A percentile compares a stretch with the other conserved stretches of the same genome.
Evolutionary conservation across 768 basidiomycete genomes (phyloP).

Genomic region (Amanita pseudoporphyria): DNA sequence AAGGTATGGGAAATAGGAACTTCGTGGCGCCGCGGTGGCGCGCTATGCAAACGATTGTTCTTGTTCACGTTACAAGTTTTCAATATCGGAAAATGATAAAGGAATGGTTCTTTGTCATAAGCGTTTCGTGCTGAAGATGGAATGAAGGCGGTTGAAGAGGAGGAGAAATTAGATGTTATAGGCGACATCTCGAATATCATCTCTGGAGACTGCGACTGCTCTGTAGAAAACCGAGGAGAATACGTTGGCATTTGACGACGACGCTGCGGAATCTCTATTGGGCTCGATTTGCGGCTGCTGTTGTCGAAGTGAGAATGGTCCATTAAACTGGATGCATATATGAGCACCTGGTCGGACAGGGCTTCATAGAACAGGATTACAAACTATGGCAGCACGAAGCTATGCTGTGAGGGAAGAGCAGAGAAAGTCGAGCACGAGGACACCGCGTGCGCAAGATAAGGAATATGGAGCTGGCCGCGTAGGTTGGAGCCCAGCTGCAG

Average conservation of each 20-base stretch:
- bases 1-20: slow-evolving; percentile 9
- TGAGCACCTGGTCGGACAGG: slow-evolving; percentile 7
- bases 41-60: not conserved
- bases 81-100: slow-evolving; percentile 29
- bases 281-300: slow-evolving; percentile 23
- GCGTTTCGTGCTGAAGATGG: slow-evolving; percentile 13
- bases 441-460: not conserved
- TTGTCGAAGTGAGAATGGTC: slow-evolving; percentile 11
- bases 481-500: not conserved
- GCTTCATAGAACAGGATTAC: slow-evolving; percentile 4
- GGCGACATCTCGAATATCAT: slow-evolving; percentile 50
- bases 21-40: slow-evolving; percentile 7
- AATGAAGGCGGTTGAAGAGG: slow-evolving; percentile 13
- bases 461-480: not conserved
- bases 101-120: slow-evolving; percentile 24
- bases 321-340: slow-evolving; percentile 4
- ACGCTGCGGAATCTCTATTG: slow-evolving; percentile 36
- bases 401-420: not conserved
- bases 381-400: not conserved
- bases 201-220: slow-evolving; percentile 30
- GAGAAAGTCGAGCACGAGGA: not conserved
- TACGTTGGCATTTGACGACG: slow-evolving; percentile 18
- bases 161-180: slow-evolving; percentile 20
- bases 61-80: slow-evolving; percentile 6
- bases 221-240: slow-evolving; percentile 22